Base-by-base conservation (phyloP, 2,329 filamentous ascomycete genomes). In the Chaetomiaceae sp. region DNA sequence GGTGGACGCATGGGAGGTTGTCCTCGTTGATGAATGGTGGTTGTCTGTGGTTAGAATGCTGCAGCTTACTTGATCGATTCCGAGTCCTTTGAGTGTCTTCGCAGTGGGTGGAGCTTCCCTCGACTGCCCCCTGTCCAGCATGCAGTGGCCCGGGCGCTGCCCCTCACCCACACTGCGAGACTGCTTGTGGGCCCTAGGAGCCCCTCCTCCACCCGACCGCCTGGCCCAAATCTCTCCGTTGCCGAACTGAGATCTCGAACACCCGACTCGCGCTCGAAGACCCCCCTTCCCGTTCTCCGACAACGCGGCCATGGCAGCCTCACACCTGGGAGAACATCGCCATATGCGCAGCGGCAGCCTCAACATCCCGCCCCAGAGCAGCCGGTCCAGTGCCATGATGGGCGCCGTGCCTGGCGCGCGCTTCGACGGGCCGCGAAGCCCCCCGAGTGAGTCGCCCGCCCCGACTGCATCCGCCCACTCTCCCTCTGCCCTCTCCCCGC, bases 341-440 rank as follows among this genome's bases (percentile, higher is more conserved):
- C 78, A 81, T 65, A 65, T 71, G 62, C 75, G 78, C 59, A 74
- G 72, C 60, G 71, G 75, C 58, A 81, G 78, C 64, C 70, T 79
- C 62, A 78, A 71, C 60, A 74, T 76, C 49, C 66, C 70, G 50
- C 61, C 65, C 6, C 61, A 60, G 42, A 58, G 52, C 52, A 55
- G 54, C 45, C 57, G 35, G 17, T 29, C 53, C 34, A 56, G 57
- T 48, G 58, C 61, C 48, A 60, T 59, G 43, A 65, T 67, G 60
- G 60, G 59, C 53, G 61, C 66, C 38, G 61, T 68, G 58, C 60
- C 67, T 51, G 32, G 35, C 33, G 58, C 62, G 55, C 64, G 76
- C 56, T 79, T 80, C 59, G 78, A 81, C 48, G 77, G 76, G 52
- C 76, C 79, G 38, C 68, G 79, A 57, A 83, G 79, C 64, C 79